A percentile compares a stretch with the other conserved stretches of the same genome.
Conservation (phyloP, 345 rosid species). For the rapeseed (Brassica napus) region Da-Ae NC_063442.1:1162501-1163000, state of each 20-base stretch:
- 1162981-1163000: slow-evolving; percentile 50
- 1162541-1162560: neutral
- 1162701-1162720: too few species aligned
- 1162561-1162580: too few species aligned
- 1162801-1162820: neutral
- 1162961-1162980: neutral
- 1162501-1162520: too few species aligned
- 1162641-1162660: too few species aligned
- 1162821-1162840: neutral
- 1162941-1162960: neutral
- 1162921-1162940: neutral
- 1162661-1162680: too few species aligned
- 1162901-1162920: neutral
- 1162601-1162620: too few species aligned
- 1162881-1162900: neutral
- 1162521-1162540: too few species aligned
- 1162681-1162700: too few species aligned
- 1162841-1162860: neutral
- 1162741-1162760: too few species aligned
- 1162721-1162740: too few species aligned
- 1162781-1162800: neutral
- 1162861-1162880: neutral
- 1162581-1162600: too few species aligned
- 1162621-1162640: too few species aligned
- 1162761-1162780: neutral